phyloP scores from a whole-genome alignment of 305 asterid species.

The Salvia sclarea region DNA sequence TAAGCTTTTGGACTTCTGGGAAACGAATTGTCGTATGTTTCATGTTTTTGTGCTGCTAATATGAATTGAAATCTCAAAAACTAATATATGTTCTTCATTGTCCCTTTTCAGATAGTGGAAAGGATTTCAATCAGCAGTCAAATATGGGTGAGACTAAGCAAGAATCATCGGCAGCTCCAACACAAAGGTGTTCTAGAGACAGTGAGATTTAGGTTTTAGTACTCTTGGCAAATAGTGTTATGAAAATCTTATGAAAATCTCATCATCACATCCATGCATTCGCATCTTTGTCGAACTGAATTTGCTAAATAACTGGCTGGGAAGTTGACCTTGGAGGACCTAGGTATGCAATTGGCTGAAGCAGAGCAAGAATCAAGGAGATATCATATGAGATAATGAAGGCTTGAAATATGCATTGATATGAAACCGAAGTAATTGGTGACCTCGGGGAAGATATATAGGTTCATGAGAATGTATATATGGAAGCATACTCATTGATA shows the following conservation, averaged over 20 bases:
- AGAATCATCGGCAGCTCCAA: constrained; percentile 53
- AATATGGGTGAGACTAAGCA: constrained; percentile 51
- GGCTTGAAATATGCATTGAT: background rate
- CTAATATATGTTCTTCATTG: constrained; percentile 34
- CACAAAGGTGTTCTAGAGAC: constrained; percentile 59
- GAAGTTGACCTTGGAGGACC: constrained; percentile 20
- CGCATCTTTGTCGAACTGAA: constrained; percentile 14
- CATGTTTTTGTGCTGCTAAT: constrained; percentile 19
- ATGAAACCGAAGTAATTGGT: constrained; percentile 14
- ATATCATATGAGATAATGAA: constrained; percentile 19
- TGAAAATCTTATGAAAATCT: constrained; percentile 21
- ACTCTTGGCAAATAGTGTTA: constrained; percentile 26
- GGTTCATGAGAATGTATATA: background rate
- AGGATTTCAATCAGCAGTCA: constrained; percentile 57
- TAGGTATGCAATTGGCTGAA: constrained; percentile 11
- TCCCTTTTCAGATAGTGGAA: constrained; percentile 68
- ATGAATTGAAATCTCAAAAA: constrained; percentile 32
- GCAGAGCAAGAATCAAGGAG: constrained; percentile 21
- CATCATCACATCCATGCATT: constrained; percentile 28
- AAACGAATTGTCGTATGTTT: background rate
- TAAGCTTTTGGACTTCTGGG: no score
- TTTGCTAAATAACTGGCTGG: constrained; percentile 7
- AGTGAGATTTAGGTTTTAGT: constrained; percentile 36
- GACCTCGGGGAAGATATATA: constrained; percentile 1
- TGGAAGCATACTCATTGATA: background rate